Evolutionary conservation across 352 stramenopile genomes (phyloP), one percentile per base, ranked within the genome.

Genomic region (Globisporangium nunn): DNA sequence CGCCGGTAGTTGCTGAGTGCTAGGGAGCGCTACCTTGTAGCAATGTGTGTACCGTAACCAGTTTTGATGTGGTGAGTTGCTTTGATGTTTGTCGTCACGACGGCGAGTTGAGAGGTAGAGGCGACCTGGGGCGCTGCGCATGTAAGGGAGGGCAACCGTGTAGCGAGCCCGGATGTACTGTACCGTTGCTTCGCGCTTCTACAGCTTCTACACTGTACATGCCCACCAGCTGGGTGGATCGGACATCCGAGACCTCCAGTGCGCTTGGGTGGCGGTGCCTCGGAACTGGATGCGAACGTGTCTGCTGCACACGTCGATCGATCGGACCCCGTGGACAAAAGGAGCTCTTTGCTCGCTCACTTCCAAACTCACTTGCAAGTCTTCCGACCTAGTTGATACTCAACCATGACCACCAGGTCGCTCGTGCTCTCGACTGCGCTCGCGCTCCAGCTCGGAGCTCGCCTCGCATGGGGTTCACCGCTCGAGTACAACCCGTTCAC

Each of bases 1-100:
- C 10, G 63, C 54, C 11, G 63, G 52, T 23, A 58, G 56, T 5
- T 74, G 68, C 50, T 70, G 57, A 31, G 10, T 14, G 11, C 29
- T 18, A 18, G 30, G 31, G 10, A 6, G 4, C 11, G 17, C 12
- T 6, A 44, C 1, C 11, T 11, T 8, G 2, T 44, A 44, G 11
- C 8, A 40, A 11, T 31, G 28, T 40, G 35, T 39, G 48, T 40
- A 14, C 23, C 11, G 37, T 43, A 15, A 43, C 37, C 4, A 43
- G 37, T 43, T 17, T 15, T 40, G 35, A 40, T 40, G 35, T 40
- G 35, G 7, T 40, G 35, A 10, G 33, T 37, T 37, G 33, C 33
- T 1, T 40, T 11, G 7, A 10, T 10, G 35, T 40, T 40, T 6
- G 35, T 40, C 35, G 14, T 10, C 35, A 2, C 33, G 31, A 7